A percentile compares a stretch with the other conserved stretches of the same genome.
phyloP scores from a whole-genome alignment of 805 yeast species.

The Schwanniomyces pseudopolymorphus region DNA sequence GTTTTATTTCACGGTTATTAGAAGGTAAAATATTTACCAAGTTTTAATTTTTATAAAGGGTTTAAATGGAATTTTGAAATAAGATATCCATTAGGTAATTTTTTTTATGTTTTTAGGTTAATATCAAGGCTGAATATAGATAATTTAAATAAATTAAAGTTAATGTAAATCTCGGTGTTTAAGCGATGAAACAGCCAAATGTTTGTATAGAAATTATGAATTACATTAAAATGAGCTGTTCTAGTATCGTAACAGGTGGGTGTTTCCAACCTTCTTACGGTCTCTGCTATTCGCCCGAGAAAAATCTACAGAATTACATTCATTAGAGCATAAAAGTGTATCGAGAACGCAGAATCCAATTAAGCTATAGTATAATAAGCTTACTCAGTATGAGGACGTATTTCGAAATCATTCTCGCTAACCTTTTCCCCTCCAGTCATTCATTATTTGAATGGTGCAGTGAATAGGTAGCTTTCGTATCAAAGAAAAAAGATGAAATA shows the following conservation, averaged over 20 bases:
- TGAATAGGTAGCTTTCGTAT: conserved; percentile 41
- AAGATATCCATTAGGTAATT: not conserved
- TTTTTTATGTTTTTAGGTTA: not conserved
- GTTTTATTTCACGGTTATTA: not conserved
- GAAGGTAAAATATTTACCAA: not conserved
- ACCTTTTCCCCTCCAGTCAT: conserved; percentile 43
- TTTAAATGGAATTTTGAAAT: not conserved
- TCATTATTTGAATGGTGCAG: conserved; percentile 37
- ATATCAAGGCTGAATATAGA: not conserved
- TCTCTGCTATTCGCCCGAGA: too few species aligned
- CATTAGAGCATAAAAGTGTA: conserved; percentile 14
- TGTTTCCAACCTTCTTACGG: too few species aligned
- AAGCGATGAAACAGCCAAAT: too few species aligned
- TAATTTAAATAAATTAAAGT: not conserved
- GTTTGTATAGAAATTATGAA: too few species aligned
- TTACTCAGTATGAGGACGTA: conserved; percentile 36
- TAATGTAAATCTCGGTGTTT: too few species aligned
- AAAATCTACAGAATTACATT: too few species aligned
- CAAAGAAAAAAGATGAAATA: conserved; percentile 24
- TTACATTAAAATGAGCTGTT: too few species aligned
- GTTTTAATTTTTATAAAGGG: not conserved
- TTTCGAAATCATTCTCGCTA: conserved; percentile 27
- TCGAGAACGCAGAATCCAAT: conserved; percentile 43
- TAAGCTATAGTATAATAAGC: conserved; percentile 16
- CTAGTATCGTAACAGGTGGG: too few species aligned